Evolutionary conservation across 2,329 filamentous ascomycete genomes (phyloP).

Genomic region (Myriangium duriaei): DNA sequence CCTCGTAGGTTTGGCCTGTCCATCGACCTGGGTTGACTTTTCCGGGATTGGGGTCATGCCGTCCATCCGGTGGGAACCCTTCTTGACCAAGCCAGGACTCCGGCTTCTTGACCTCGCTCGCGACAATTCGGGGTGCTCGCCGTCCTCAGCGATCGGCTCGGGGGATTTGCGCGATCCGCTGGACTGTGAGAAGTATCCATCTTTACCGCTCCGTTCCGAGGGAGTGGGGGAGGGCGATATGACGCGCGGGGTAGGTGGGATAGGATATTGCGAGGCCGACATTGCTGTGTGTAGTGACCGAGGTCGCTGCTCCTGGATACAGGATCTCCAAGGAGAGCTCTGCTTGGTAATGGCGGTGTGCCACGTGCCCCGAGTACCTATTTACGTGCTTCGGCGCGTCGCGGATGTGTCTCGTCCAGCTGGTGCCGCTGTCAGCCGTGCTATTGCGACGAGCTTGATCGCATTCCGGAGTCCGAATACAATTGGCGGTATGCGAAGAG

Average conservation of each 20-base stretch:
- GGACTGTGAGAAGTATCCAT: slow-evolving; percentile 60
- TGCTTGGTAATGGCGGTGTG: neutral
- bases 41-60: slow-evolving; percentile 40
- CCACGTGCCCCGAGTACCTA: neutral
- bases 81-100: slow-evolving; percentile 42
- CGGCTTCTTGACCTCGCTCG: slow-evolving; percentile 59
- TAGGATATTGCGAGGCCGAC: slow-evolving; percentile 39
- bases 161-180: slow-evolving; percentile 47
- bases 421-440: neutral
- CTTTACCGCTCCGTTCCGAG: slow-evolving; percentile 42
- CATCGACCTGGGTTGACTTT: slow-evolving; percentile 10
- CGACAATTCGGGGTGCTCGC: slow-evolving; percentile 33
- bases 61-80: slow-evolving; percentile 27
- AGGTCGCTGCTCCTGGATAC: too few relatives aligned
- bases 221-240: slow-evolving; percentile 78
- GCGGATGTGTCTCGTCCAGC: neutral
- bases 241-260: slow-evolving; percentile 72
- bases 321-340: too few relatives aligned
- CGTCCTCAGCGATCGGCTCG: slow-evolving; percentile 48
- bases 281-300: too few relatives aligned
- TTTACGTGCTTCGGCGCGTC: neutral
- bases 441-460: neutral
- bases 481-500: too few relatives aligned
- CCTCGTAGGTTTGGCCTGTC: slow-evolving; percentile 11
- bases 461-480: neutral